Conservation (phyloP, 371 early-diverging fungal genomes). For the Cokeromyces recurvatus region DNA sequence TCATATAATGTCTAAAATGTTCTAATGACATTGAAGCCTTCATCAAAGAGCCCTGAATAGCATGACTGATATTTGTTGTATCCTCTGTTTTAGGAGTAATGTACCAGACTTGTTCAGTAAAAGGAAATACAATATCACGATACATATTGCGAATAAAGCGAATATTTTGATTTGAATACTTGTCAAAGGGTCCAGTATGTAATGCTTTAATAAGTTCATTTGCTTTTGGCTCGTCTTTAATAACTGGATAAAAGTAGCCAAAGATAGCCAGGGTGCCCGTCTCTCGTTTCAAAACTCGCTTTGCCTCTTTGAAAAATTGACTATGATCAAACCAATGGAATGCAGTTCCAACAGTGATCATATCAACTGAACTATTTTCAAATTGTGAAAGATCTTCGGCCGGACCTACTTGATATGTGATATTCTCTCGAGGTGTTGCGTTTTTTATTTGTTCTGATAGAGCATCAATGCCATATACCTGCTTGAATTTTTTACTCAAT, state of each 20-base stretch:
- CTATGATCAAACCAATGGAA: slow-evolving; percentile 67
- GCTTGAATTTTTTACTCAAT: slow-evolving; percentile 40
- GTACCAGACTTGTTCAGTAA: slow-evolving; percentile 29
- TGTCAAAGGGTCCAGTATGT: slow-evolving; percentile 20
- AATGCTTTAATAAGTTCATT: slow-evolving; percentile 22
- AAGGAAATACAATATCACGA: slow-evolving; percentile 32
- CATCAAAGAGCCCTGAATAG: slow-evolving; percentile 27
- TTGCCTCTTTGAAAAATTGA: slow-evolving; percentile 53
- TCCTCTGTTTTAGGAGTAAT: slow-evolving; percentile 22
- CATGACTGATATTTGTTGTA: slow-evolving; percentile 6
- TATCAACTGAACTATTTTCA: slow-evolving; percentile 34
- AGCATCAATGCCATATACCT: slow-evolving; percentile 50
- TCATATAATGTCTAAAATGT: slow-evolving; percentile 40
- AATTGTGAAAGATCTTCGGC: slow-evolving; percentile 41
- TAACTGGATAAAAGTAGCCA: slow-evolving; percentile 48
- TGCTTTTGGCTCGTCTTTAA: slow-evolving; percentile 36
- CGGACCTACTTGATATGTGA: slow-evolving; percentile 42
- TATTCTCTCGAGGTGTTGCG: slow-evolving; percentile 38
- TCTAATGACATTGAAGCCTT: slow-evolving; percentile 28
- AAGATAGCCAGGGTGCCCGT: slow-evolving; percentile 65
- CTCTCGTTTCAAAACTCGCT: slow-evolving; percentile 57
- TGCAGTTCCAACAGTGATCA: slow-evolving; percentile 57
- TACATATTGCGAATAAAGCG: slow-evolving; percentile 25
- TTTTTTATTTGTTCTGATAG: slow-evolving; percentile 44
- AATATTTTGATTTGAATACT: slow-evolving; percentile 39